Evolutionary conservation across 2,329 filamentous ascomycete genomes (phyloP).

Genomic region (Mycosphaerella arachidis): DNA sequence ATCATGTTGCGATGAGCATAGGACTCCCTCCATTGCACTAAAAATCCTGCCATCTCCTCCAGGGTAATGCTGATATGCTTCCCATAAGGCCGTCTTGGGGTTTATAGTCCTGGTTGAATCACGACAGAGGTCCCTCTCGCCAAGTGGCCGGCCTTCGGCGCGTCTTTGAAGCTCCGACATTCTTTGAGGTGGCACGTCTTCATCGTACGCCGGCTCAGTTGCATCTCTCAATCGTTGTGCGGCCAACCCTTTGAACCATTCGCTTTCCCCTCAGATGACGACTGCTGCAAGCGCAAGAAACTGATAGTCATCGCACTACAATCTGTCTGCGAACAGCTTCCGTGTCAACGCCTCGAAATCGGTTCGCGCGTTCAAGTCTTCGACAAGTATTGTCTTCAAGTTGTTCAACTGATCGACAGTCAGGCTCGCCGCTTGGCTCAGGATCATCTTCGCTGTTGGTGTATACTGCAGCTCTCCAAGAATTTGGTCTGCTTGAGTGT

Average conservation of each 20-base stretch:
- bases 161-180: too few relatives aligned
- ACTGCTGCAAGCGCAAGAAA: not conserved
- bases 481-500: slow-evolving; percentile 38
- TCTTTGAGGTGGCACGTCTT: too few relatives aligned
- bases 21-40: not conserved
- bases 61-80: too few relatives aligned
- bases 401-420: slow-evolving; percentile 64
- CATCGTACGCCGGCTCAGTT: too few relatives aligned
- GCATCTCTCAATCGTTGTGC: too few relatives aligned
- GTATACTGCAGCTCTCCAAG: slow-evolving; percentile 41
- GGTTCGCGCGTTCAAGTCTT: slow-evolving; percentile 60
- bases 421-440: slow-evolving; percentile 17
- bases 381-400: slow-evolving; percentile 63
- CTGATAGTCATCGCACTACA: not conserved
- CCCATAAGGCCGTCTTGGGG: too few relatives aligned
- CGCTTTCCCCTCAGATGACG: too few relatives aligned
- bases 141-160: too few relatives aligned
- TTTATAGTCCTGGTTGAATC: too few relatives aligned
- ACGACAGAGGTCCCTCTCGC: too few relatives aligned
- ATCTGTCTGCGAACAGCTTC: slow-evolving; percentile 17
- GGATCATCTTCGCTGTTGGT: slow-evolving; percentile 39
- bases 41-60: too few relatives aligned
- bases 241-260: too few relatives aligned
- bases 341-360: slow-evolving; percentile 43
- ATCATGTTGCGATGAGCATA: not conserved